phyloP scores from a whole-genome alignment of 2,329 filamentous ascomycete genomes.

The Stachybotrys chlorohalonatus region DNA sequence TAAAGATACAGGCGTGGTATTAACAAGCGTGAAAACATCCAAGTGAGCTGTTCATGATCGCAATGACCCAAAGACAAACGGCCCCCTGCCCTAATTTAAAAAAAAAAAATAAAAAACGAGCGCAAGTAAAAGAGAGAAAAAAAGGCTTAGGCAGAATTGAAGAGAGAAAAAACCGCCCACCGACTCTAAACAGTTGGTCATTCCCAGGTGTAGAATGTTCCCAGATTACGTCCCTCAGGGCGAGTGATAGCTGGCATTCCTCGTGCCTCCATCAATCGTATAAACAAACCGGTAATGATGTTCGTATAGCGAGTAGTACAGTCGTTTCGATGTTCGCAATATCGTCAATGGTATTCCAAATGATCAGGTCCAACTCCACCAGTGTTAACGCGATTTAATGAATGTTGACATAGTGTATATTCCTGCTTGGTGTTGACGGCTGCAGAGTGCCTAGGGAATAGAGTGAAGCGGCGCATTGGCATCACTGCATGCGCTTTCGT shows the following conservation, averaged over 20 bases:
- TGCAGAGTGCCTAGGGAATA: background rate
- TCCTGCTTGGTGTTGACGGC: background rate
- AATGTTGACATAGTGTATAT: background rate
- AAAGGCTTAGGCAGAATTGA: background rate
- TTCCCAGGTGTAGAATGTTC: background rate
- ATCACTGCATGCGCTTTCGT: conserved; percentile 47
- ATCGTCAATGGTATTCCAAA: background rate
- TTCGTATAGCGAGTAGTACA: background rate
- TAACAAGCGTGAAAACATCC: background rate
- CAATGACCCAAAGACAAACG: too few species aligned
- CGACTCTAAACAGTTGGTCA: background rate
- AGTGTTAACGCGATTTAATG: background rate
- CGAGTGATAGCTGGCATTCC: background rate
- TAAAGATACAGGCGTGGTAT: background rate
- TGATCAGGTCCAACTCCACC: background rate
- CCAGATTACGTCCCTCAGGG: background rate
- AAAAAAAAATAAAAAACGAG: background rate
- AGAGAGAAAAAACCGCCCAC: background rate
- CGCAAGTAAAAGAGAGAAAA: background rate
- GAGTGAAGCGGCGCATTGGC: background rate
- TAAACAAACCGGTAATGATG: background rate
- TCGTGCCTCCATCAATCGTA: background rate
- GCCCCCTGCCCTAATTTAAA: background rate
- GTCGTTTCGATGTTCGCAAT: background rate
- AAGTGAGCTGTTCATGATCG: background rate